Base-by-base conservation (phyloP, 2,329 filamentous ascomycete genomes). In the Ceratocystis harringtonii region DNA sequence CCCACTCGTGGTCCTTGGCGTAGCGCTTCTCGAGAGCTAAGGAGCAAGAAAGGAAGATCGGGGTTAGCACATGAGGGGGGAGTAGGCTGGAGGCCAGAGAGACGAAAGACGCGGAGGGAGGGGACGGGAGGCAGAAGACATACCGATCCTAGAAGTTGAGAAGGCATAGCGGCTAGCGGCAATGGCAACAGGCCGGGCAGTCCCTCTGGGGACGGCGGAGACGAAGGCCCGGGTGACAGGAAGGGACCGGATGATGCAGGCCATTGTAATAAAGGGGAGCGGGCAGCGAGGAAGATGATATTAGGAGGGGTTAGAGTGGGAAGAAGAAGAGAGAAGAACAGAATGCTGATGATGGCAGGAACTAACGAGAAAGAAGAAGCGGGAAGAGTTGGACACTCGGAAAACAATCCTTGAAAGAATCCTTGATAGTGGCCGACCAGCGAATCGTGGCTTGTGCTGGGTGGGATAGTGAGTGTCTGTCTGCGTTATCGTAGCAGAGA, bases 1-100 rank as follows among this genome's bases (percentile, higher is more conserved):
- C 86, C 94, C 94, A 99, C 80, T 99, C 94, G 81, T 99, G 94
- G 74, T 96, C 92, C 75, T 92, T 88, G 70, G 94, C 96, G 81
- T 95, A 99, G 75, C 87, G 89, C 78, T 94, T 92, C 69, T 83
- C 78, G 65, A 80, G 78, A 72, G 77, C 86, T 89, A 62, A 66
- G 22, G 64, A 57, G 45, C 28, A 63, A 63, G 66, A 62, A 41
- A 41, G 5, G 36, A 15, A 41, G 36, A 41, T 41, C 3, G 36
- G 36, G 10, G 36, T 19, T 10, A 19, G 48, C n/a, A 19, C 19
- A 22, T 8, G 22, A 64, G 60, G 41, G 50, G 32, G 22, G 61
- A 58, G 66, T 36, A 64, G 66, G 65, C 65, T 48, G 22, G 61
- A 32, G 19, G 45, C 62, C 52, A 25, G 65, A 48, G 45, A 5